Conservation (phyloP, 2,329 filamentous ascomycete genomes). For the Penicillium sp. region DNA sequence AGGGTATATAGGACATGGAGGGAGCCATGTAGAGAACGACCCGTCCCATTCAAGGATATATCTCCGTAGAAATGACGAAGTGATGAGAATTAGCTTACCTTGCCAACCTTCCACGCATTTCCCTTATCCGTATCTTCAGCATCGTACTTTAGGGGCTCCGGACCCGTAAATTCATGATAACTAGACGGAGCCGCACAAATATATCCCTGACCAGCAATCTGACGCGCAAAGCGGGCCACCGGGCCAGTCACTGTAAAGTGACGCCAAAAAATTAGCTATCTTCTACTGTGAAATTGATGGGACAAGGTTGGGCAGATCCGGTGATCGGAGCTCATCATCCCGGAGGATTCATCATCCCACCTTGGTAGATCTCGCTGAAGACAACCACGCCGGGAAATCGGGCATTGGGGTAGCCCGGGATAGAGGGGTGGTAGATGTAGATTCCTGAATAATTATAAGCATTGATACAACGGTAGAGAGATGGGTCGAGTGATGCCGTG, state of each 20-base stretch:
- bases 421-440: slow-evolving; percentile 83
- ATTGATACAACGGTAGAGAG: background rate
- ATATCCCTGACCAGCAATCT: slow-evolving; percentile 91
- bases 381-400: slow-evolving; percentile 86
- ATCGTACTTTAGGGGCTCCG: slow-evolving; percentile 82
- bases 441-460: slow-evolving; percentile 62
- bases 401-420: slow-evolving; percentile 84
- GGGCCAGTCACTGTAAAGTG: slow-evolving; percentile 76
- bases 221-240: slow-evolving; percentile 83
- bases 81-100: slow-evolving; percentile 53
- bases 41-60: background rate
- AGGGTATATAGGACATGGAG: background rate
- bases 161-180: slow-evolving; percentile 90
- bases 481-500: background rate
- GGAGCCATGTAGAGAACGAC: background rate
- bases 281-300: background rate
- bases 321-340: background rate
- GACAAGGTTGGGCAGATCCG: background rate
- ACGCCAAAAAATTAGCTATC: background rate
- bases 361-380: slow-evolving; percentile 96
- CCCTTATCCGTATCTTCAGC: slow-evolving; percentile 83
- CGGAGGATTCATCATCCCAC: slow-evolving; percentile 49
- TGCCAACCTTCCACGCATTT: slow-evolving; percentile 82
- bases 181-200: slow-evolving; percentile 88
- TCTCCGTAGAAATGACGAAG: background rate